Evolutionary conservation across 164 flowering plant genomes (phyloP).

Genomic region (Dillenia turbinata): DNA sequence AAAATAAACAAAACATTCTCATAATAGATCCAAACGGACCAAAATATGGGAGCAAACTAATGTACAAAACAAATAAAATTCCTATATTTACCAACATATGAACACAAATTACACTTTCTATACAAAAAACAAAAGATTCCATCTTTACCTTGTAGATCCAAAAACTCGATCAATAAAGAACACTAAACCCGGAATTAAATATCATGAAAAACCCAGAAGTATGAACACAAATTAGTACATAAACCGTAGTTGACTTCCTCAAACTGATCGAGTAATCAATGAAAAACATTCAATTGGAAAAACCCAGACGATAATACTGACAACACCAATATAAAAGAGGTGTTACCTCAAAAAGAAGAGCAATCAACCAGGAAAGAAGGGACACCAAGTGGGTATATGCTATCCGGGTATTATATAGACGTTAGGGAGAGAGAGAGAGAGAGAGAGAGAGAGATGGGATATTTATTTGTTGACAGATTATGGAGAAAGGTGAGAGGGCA

Average conservation of each 20-base stretch:
- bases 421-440: slow-evolving; percentile 9
- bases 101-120: no score
- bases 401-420: slow-evolving; percentile 4
- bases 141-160: no score
- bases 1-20: no score
- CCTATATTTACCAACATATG: neutral
- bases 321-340: neutral
- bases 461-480: neutral
- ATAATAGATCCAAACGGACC: no score
- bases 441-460: slow-evolving; percentile 5
- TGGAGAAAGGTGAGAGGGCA: slow-evolving; percentile 4
- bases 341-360: neutral
- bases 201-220: no score
- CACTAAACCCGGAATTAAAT: no score
- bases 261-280: slow-evolving; percentile 23
- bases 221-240: no score
- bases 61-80: slow-evolving; percentile 7
- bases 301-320: neutral
- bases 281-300: slow-evolving; percentile 7
- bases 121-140: no score
- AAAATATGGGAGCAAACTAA: no score
- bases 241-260: neutral
- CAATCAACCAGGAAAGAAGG: slow-evolving; percentile 23
- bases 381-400: slow-evolving; percentile 4
- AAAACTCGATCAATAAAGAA: no score